Base-by-base conservation (phyloP, 495 filamentous ascomycete genomes). In the Trichoderma gamsii region DNA sequence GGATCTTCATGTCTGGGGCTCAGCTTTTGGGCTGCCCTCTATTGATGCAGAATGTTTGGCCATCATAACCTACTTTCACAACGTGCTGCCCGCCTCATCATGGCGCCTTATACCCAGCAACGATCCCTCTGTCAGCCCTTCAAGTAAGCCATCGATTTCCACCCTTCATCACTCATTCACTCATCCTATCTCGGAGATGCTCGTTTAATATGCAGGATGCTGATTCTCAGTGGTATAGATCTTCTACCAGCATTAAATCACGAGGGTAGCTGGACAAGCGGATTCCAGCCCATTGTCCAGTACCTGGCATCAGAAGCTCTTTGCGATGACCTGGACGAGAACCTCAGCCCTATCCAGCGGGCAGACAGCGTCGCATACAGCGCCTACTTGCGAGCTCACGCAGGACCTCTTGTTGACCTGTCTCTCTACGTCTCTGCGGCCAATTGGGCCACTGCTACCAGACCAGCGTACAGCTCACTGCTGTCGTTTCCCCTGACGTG, bases 1-100 rank as follows among this genome's bases (percentile, higher is more conserved):
- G 16, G 87, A 93, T 83, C 86, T 98, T 49, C 90, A 97, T 76
- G 85, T 97, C 70, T 97, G 92, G 91, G 93, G 95, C 51, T 91
- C 92, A 41, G 93, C 89, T 44, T 96, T 96, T 76, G 83, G 82
- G 35, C 85, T 97, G 49, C 90, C 94, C 12, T 97, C 94, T 65
- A 89, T 97, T 69, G 93, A 97, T 68, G 83, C 95, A 65, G 90
- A 96, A 83, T 97, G 90, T 71, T 84, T 93, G 56, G 89, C 91
- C 16, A 80, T 88, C 49, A 87, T 94, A 67, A 84, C 91, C 46
- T 93, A 90, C 73, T 81, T 92, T 43, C 82, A 84, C 13, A 76
- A 86, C 67, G 79, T 81, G 64, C 74, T 90, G 12, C 84, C 84
- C 32, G 76, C 77, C 70, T 80, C 84, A 56, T 77, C 84, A 68